phyloP scores from a whole-genome alignment of 352 stramenopile genomes.

The Phytophthora crassamura region DNA sequence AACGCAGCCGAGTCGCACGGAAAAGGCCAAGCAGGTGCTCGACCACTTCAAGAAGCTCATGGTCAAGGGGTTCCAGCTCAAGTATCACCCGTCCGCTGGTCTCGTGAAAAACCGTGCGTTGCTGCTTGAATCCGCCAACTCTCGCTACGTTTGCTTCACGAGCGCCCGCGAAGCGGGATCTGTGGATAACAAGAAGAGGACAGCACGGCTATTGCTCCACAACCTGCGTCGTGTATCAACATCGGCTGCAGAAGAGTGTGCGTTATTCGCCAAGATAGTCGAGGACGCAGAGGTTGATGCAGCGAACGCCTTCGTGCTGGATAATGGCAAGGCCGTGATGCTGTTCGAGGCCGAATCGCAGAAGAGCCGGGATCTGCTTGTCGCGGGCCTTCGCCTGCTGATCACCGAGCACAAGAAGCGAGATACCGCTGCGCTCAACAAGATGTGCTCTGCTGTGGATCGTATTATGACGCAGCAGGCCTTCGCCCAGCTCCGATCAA shows the following conservation, averaged over 20 bases:
- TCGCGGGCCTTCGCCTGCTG: constrained; percentile 67
- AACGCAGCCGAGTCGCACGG: constrained; percentile 24
- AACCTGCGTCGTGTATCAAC: constrained; percentile 62
- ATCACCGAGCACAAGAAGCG: constrained; percentile 65
- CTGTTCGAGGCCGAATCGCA: constrained; percentile 68
- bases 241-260: constrained; percentile 35
- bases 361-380: constrained; percentile 74
- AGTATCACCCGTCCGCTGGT: constrained; percentile 58
- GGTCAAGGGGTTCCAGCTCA: constrained; percentile 68
- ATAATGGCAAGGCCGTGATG: constrained; percentile 70
- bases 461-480: constrained; percentile 10
- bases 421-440: constrained; percentile 46
- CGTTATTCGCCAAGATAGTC: constrained; percentile 38
- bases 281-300: constrained; percentile 34
- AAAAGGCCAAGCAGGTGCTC: constrained; percentile 69
- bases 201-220: constrained; percentile 58
- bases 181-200: constrained; percentile 53
- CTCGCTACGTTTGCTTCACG: constrained; percentile 65
- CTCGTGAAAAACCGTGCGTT: constrained; percentile 57
- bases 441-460: constrained; percentile 34
- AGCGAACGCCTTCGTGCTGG: constrained; percentile 47
- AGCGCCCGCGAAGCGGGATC: constrained; percentile 36
- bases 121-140: constrained; percentile 43
- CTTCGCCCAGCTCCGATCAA: constrained; percentile 22
- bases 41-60: constrained; percentile 80